Evolutionary conservation across 331 rosid species (phyloP).

Genomic region (Malus hybrid): DNA sequence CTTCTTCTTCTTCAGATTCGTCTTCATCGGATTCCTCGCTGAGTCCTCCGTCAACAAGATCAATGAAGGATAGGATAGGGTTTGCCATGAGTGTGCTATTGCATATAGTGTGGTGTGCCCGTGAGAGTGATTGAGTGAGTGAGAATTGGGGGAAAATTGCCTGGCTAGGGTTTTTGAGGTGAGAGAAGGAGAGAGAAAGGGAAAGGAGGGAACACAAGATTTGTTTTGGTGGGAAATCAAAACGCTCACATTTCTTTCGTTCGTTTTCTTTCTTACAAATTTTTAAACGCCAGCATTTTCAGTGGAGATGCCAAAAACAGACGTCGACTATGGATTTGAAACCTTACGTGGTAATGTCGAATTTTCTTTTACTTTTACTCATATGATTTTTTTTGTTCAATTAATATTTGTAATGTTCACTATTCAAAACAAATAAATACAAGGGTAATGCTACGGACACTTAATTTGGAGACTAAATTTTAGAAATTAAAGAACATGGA

Average conservation of each 20-base stretch:
- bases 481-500: fast-evolving
- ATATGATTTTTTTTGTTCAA: no score
- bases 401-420: no score
- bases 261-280: not conserved
- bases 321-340: no score
- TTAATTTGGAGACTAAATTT: no score
- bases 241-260: not conserved
- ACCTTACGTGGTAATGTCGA: no score
- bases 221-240: not conserved
- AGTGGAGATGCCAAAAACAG: no score
- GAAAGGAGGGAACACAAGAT: not conserved
- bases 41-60: not conserved
- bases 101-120: not conserved
- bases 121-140: not conserved
- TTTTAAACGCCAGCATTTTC: no score
- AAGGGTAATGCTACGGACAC: no score
- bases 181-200: not conserved
- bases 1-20: conserved; percentile 6
- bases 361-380: no score
- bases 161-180: not conserved
- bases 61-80: not conserved
- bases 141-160: not conserved
- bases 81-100: not conserved
- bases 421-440: no score
- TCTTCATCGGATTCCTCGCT: not conserved